Evolutionary conservation across 176 grass and related monocot genomes (phyloP).

Genomic region (Thalia dealbata): DNA sequence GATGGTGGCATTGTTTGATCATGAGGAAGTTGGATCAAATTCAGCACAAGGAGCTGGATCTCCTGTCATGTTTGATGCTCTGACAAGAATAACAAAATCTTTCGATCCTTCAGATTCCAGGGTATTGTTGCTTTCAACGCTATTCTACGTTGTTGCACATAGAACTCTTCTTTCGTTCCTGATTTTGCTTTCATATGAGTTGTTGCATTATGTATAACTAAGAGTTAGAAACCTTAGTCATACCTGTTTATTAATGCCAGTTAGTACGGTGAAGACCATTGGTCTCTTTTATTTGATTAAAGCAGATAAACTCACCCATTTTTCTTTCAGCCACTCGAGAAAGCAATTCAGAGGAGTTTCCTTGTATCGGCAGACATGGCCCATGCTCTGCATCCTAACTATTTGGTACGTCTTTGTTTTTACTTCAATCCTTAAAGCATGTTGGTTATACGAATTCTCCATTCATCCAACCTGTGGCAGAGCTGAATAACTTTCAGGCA

Average conservation of each 20-base stretch:
- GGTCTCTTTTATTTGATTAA: not conserved
- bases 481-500: not conserved
- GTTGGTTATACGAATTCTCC: not conserved
- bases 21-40: constrained; percentile 49
- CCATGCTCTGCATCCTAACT: constrained; percentile 90
- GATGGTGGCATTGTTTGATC: constrained; percentile 40
- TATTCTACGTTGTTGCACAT: not conserved
- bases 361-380: constrained; percentile 98
- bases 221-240: not conserved
- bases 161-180: not conserved
- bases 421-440: no score
- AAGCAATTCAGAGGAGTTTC: constrained; percentile 83
- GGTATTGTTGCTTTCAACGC: constrained; percentile 28
- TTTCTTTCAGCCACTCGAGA: constrained; percentile 63
- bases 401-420: constrained; percentile 43
- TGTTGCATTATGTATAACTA: not conserved
- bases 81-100: constrained; percentile 77
- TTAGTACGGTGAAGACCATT: not conserved
- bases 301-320: not conserved
- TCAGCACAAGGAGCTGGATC: constrained; percentile 98
- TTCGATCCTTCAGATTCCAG: constrained; percentile 57
- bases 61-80: constrained; percentile 85
- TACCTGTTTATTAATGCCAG: not conserved
- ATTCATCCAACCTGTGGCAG: not conserved
- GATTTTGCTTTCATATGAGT: not conserved